A percentile compares a stretch with the other conserved stretches of the same genome.
Evolutionary conservation across 1,139 yeast genomes (phyloP).

Genomic region (Yamadazyma songkhlaensis): DNA sequence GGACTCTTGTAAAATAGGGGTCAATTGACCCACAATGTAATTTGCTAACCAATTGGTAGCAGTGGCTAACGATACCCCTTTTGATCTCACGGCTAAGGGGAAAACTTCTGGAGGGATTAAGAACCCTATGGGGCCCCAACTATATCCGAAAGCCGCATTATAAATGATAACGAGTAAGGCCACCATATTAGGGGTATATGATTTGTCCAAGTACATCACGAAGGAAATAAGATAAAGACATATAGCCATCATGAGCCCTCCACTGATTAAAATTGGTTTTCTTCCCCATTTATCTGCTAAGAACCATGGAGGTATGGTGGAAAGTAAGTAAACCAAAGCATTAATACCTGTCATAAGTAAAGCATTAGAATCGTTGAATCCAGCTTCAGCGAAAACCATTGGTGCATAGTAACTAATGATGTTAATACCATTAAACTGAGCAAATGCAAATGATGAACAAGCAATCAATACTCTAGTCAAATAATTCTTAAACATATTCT

Average conservation of each 20-base stretch:
- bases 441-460: constrained; percentile 51
- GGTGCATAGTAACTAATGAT: constrained; percentile 57
- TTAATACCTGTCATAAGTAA: constrained; percentile 54
- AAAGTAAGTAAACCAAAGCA: constrained; percentile 43
- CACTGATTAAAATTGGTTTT: constrained; percentile 48
- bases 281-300: constrained; percentile 55
- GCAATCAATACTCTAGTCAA: constrained; percentile 43
- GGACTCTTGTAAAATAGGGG: constrained; percentile 46
- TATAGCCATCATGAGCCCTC: constrained; percentile 47
- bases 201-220: constrained; percentile 34
- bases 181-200: constrained; percentile 43
- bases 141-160: constrained; percentile 53
- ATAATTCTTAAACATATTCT: constrained; percentile 39
- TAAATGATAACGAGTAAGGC: constrained; percentile 49
- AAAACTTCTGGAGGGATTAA: constrained; percentile 54
- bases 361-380: constrained; percentile 48
- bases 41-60: constrained; percentile 57
- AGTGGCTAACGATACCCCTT: constrained; percentile 53
- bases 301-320: constrained; percentile 56
- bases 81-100: constrained; percentile 52
- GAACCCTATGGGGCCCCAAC: constrained; percentile 60
- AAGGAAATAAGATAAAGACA: constrained; percentile 41
- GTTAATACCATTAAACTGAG: constrained; percentile 57
- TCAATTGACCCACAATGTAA: constrained; percentile 53
- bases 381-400: constrained; percentile 52